Evolutionary conservation across 2,329 filamentous ascomycete genomes (phyloP).

Genomic region (Curvularia spicifera): DNA sequence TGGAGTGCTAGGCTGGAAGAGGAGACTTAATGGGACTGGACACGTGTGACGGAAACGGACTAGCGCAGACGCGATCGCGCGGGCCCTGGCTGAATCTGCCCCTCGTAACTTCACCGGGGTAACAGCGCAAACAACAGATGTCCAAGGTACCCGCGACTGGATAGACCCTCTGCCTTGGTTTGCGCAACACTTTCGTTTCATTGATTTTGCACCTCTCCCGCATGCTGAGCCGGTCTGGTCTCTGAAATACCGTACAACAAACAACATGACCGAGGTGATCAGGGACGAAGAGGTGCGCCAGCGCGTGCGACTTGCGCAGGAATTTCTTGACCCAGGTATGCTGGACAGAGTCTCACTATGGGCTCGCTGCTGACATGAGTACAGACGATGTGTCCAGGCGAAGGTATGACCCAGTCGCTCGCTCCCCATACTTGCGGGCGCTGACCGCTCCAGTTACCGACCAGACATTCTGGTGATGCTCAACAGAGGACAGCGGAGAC

Average conservation of each 20-base stretch:
- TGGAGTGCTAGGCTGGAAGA: constrained; percentile 24
- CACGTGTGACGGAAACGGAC: constrained; percentile 26
- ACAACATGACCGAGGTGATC: constrained; percentile 52
- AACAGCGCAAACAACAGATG: constrained; percentile 18
- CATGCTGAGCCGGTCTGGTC: not conserved
- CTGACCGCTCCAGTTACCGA: constrained; percentile 72
- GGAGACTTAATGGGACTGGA: constrained; percentile 23
- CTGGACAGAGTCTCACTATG: constrained; percentile 10
- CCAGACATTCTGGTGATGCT: constrained; percentile 84
- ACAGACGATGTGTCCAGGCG: constrained; percentile 64
- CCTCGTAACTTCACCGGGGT: constrained; percentile 23
- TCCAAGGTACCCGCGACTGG: constrained; percentile 20
- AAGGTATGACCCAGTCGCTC: constrained; percentile 50
- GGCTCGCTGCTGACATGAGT: constrained; percentile 29
- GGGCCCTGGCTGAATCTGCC: constrained; percentile 24
- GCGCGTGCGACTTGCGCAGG: constrained; percentile 83
- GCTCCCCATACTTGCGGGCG: constrained; percentile 20
- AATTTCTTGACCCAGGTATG: constrained; percentile 93
- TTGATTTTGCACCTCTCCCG: not conserved
- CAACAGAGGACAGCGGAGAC: constrained; percentile 64
- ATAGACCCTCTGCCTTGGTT: constrained; percentile 1
- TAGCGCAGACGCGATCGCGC: constrained; percentile 30
- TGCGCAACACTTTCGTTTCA: constrained; percentile 1
- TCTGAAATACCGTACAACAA: not conserved
- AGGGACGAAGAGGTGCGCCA: constrained; percentile 84